Evolutionary conservation across 2,329 filamentous ascomycete species (phyloP), one percentile per base, ranked within the genome.

Genomic region (Aspergillus floridensis): DNA sequence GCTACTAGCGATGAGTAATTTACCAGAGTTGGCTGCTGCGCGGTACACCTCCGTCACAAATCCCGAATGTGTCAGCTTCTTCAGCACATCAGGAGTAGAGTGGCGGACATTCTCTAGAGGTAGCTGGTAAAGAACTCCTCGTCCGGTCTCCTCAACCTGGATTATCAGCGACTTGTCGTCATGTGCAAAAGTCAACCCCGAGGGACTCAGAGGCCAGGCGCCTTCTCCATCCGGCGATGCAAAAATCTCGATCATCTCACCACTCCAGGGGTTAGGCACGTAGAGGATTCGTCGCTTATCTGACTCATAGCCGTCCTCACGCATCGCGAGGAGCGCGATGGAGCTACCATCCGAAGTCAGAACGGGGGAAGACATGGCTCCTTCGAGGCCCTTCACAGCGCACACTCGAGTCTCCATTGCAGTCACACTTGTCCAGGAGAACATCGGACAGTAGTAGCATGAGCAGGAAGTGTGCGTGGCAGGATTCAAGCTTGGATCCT

Each of bases 391-490:
- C 41, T 71, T 66, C 3, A 77, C 66, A 8, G 70, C 67, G 48
- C 71, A 71, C 11, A 74, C 66, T 58, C 70, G 71, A n/a, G 71
- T 67, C 32, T 72, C 69, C 7, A 70, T 54, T 16, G 66, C 59
- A 48, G 60, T 69, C 60, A 76, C 61, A 21, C 76, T 72, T 22
- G 76, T 76, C 70, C 76, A 75, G 4, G 77, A 77, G 58, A 75
- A 74, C 67, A 79, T 75, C 5, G 76, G 73, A 41, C 77, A 72
- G 63, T 77, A 79, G 65, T 81, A 82, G 56, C 75, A 76, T 1
- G 77, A 72, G 65, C 77, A 77, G 52, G 76, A 74, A 0, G 80
- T 82, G 66, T 81, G 79, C 2, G 74, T 76, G 5, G 80, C 79
- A 11, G 77, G 76, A 56, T 79, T 77, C 14, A 80, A 59, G 6